A percentile compares a stretch with the other conserved stretches of the same genome.
Evolutionary conservation across 2,329 filamentous ascomycete genomes (phyloP).

Genomic region (Endoconidiophora polonica): DNA sequence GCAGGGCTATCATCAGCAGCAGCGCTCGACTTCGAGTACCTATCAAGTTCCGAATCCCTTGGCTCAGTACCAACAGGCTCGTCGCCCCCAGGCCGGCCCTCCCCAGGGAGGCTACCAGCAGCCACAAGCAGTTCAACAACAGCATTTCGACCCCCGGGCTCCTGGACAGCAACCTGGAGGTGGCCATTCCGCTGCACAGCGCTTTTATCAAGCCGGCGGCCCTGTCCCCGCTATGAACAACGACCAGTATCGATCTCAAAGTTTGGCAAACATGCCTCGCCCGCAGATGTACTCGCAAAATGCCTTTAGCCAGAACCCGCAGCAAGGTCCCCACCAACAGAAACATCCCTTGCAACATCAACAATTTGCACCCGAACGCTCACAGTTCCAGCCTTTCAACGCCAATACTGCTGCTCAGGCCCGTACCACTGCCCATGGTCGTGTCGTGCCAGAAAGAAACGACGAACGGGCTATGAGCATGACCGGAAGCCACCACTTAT

Average conservation of each 20-base stretch:
- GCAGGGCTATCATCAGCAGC: conserved; percentile 22
- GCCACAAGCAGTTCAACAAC: conserved; percentile 4
- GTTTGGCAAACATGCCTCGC: conserved; percentile 60
- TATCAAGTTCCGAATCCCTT: conserved; percentile 28
- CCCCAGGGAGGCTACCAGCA: conserved; percentile 27
- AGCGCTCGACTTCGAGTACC: conserved; percentile 34
- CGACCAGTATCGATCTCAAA: conserved; percentile 83
- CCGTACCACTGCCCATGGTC: conserved; percentile 76
- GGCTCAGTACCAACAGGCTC: conserved; percentile 28
- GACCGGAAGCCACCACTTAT: conserved; percentile 53
- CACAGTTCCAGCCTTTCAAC: conserved; percentile 11
- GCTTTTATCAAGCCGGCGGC: conserved; percentile 44
- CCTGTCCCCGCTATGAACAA: conserved; percentile 59
- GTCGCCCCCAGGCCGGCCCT: conserved; percentile 17
- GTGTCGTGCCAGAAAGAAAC: conserved; percentile 77
- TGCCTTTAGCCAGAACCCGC: conserved; percentile 33
- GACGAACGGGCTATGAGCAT: conserved; percentile 94
- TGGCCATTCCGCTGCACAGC: conserved; percentile 31
- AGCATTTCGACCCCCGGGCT: conserved; percentile 39
- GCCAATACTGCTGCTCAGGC: conserved; percentile 27
- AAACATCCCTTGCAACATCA: conserved; percentile 23
- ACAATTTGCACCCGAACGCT: background rate
- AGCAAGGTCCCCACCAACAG: conserved; percentile 44
- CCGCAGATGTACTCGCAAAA: conserved; percentile 55
- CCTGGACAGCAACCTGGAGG: conserved; percentile 26